These are phyloP conservation scores for Tolypocladium tropicale DNA, from an alignment of 2,329 filamentous ascomycete genomes.

Conservation along the genomic window DNA sequence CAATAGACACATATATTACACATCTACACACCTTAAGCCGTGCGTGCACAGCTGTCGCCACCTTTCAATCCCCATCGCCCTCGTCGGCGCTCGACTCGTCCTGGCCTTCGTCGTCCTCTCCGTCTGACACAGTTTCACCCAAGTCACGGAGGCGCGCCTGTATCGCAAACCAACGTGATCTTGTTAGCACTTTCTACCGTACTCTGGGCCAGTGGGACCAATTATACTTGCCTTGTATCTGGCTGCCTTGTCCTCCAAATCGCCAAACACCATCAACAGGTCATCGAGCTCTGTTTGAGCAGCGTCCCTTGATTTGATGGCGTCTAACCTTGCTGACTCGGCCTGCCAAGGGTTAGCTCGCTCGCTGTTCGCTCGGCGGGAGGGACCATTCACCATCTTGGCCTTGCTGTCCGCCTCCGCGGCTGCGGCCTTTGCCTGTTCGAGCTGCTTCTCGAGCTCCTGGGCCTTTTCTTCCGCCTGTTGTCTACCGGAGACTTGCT, in stretches of 20 bases:
- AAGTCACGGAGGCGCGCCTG: constrained; percentile 52
- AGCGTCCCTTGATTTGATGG: constrained; percentile 51
- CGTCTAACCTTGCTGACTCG: constrained; percentile 23
- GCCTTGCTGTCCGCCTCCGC: constrained; percentile 13
- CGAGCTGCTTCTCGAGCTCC: constrained; percentile 17
- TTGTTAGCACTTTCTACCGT: background rate
- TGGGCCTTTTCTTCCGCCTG: constrained; percentile 12
- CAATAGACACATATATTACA: background rate
- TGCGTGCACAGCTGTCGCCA: background rate
- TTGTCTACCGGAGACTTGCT: constrained; percentile 22
- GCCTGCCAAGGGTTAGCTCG: constrained; percentile 11
- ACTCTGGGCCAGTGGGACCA: background rate
- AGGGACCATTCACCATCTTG: constrained; percentile 12
- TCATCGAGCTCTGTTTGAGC: constrained; percentile 70
- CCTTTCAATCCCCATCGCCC: constrained; percentile 18
- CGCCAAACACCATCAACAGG: constrained; percentile 69
- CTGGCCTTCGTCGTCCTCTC: constrained; percentile 55
- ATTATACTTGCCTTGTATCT: constrained; percentile 56
- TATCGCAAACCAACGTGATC: background rate
- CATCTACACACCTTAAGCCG: background rate
- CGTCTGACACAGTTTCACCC: constrained; percentile 65
- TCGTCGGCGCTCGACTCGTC: constrained; percentile 45
- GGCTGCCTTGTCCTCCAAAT: constrained; percentile 66
- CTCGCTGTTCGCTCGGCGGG: background rate
- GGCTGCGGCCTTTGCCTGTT: constrained; percentile 8